These are phyloP conservation scores for Haematococcus sp. DNA, from an alignment of 139 green algal genomes.

Conservation along the genomic window DNA sequence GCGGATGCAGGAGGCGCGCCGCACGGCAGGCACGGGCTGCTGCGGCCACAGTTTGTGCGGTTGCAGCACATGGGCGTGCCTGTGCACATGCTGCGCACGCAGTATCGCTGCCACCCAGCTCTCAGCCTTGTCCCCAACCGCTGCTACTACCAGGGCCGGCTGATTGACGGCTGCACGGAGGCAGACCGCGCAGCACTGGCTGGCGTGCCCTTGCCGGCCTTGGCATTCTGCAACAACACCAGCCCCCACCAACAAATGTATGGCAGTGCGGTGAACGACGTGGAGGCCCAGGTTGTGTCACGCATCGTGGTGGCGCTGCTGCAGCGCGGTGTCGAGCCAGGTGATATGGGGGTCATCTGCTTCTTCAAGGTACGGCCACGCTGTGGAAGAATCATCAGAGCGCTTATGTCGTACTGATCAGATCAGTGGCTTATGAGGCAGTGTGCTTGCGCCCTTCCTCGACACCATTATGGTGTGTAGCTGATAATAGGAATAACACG, in stretches of 20 bases:
- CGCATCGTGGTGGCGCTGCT: slow-evolving; percentile 34
- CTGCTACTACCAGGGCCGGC: slow-evolving; percentile 68
- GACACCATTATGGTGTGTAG: no score
- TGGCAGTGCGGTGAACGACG: neutral
- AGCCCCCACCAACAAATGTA: neutral
- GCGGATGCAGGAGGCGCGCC: no score
- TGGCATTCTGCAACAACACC: slow-evolving; percentile 18
- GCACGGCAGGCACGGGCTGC: slow-evolving; percentile 46
- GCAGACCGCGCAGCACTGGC: slow-evolving; percentile 47
- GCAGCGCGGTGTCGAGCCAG: slow-evolving; percentile 13
- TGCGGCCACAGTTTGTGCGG: slow-evolving; percentile 76
- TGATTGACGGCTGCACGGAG: slow-evolving; percentile 60
- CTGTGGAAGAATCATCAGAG: no score
- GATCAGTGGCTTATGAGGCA: no score
- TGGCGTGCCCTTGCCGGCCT: neutral
- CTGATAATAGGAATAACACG: no score
- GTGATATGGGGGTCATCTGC: slow-evolving; percentile 72
- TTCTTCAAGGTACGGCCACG: slow-evolving; percentile 77
- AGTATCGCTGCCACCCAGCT: slow-evolving; percentile 70
- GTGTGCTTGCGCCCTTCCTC: no score
- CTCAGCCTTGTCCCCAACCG: slow-evolving; percentile 70
- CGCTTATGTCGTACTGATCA: no score
- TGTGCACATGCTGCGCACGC: slow-evolving; percentile 56
- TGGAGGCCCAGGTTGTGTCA: slow-evolving; percentile 41
- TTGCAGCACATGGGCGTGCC: slow-evolving; percentile 58